These are phyloP conservation scores for Candida sp. DNA, from an alignment of 1,139 yeast genomes.

Conservation along the genomic window DNA sequence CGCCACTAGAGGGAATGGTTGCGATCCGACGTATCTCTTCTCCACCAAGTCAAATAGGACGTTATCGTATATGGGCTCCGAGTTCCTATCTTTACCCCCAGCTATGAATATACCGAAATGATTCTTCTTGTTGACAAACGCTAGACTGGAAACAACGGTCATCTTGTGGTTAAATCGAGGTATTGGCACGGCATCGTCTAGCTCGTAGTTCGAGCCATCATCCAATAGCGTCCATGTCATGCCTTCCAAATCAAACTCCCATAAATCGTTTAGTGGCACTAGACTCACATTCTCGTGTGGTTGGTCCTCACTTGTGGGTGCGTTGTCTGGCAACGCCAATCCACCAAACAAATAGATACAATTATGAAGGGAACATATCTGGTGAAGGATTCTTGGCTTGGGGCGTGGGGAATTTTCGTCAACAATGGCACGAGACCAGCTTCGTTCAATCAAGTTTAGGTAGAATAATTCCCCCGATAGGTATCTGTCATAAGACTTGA, in stretches of 20 bases:
- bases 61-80: slow-evolving; percentile 44
- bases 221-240: slow-evolving; percentile 56
- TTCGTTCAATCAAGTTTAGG: slow-evolving; percentile 58
- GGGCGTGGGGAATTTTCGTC: slow-evolving; percentile 32
- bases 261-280: slow-evolving; percentile 61
- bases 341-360: slow-evolving; percentile 70
- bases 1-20: slow-evolving; percentile 29
- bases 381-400: slow-evolving; percentile 61
- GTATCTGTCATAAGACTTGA: slow-evolving; percentile 41
- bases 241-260: slow-evolving; percentile 62
- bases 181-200: slow-evolving; percentile 31
- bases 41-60: slow-evolving; percentile 59
- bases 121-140: slow-evolving; percentile 44
- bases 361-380: slow-evolving; percentile 52
- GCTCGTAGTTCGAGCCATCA: slow-evolving; percentile 33
- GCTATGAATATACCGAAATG: slow-evolving; percentile 61
- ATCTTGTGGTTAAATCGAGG: slow-evolving; percentile 60
- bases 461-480: slow-evolving; percentile 61
- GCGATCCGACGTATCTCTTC: slow-evolving; percentile 43
- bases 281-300: slow-evolving; percentile 20
- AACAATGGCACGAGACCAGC: slow-evolving; percentile 51
- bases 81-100: slow-evolving; percentile 60
- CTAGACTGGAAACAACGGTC: slow-evolving; percentile 45
- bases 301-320: neutral
- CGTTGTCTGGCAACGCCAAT: slow-evolving; percentile 31